Evolutionary conservation across 2,329 filamentous ascomycete genomes (phyloP).

Genomic region (Microdochium trichocladiopsis): DNA sequence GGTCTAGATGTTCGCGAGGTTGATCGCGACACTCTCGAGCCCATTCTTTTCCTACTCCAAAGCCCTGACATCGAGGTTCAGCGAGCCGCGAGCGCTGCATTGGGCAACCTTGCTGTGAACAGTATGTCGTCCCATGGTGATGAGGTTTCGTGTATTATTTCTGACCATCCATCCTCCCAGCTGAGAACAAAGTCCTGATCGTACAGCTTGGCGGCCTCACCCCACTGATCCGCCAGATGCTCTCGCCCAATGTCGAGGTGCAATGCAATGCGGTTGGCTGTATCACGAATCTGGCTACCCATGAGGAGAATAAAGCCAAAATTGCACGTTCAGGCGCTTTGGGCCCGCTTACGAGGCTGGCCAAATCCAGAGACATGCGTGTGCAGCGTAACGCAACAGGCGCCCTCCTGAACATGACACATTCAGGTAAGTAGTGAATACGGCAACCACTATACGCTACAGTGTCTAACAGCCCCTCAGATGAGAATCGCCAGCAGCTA

Average conservation of each 20-base stretch:
- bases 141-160: not conserved
- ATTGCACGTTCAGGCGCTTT: slow-evolving; percentile 93
- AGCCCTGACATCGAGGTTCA: slow-evolving; percentile 97
- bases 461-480: slow-evolving; percentile 33
- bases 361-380: slow-evolving; percentile 97
- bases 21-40: slow-evolving; percentile 88
- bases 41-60: slow-evolving; percentile 90
- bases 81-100: slow-evolving; percentile 86
- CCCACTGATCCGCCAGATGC: slow-evolving; percentile 95
- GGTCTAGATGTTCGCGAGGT: slow-evolving; percentile 89
- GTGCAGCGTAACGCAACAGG: slow-evolving; percentile 97
- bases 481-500: slow-evolving; percentile 95
- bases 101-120: slow-evolving; percentile 95
- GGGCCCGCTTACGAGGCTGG: slow-evolving; percentile 80
- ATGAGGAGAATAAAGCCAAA: slow-evolving; percentile 98
- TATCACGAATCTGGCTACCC: slow-evolving; percentile 95
- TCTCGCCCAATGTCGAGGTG: slow-evolving; percentile 94
- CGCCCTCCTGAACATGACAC: slow-evolving; percentile 96
- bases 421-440: slow-evolving; percentile 67
- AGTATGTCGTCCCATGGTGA: slow-evolving; percentile 50
- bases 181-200: slow-evolving; percentile 96
- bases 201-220: slow-evolving; percentile 85
- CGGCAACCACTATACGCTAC: not conserved
- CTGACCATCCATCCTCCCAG: slow-evolving; percentile 51
- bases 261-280: slow-evolving; percentile 99